Conservation (phyloP, 768 basidiomycete species). For the Rhodosporidiobolus odoratus region DNA sequence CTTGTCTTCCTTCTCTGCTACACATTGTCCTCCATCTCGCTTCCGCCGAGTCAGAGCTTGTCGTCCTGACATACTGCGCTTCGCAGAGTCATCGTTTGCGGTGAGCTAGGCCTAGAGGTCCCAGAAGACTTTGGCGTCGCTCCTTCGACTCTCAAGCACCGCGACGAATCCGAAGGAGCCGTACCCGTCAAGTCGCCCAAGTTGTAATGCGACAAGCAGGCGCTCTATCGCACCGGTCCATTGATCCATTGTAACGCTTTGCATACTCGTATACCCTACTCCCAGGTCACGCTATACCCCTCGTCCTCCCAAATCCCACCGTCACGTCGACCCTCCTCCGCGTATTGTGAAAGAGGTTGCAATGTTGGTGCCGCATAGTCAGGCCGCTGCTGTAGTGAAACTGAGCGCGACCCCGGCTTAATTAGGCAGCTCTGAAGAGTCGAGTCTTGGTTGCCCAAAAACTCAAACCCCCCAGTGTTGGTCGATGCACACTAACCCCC, state of each 20-base stretch:
- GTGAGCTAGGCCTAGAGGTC: constrained; percentile 29
- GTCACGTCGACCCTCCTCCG: neutral
- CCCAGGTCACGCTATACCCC: neutral
- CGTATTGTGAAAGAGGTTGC: neutral
- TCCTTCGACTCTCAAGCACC: constrained; percentile 33
- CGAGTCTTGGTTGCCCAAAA: neutral
- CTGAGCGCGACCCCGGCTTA: neutral
- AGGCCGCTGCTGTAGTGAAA: neutral
- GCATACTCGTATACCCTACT: too few relatives aligned
- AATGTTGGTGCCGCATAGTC: neutral
- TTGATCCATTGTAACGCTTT: too few relatives aligned
- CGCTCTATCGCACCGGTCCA: too few relatives aligned
- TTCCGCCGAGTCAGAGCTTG: neutral
- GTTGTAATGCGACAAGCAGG: constrained; percentile 11
- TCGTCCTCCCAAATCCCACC: neutral
- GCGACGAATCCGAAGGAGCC: constrained; percentile 2
- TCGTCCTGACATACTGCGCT: neutral
- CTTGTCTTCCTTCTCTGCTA: neutral
- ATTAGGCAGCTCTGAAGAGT: neutral
- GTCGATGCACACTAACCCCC: neutral
- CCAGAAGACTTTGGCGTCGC: constrained; percentile 40
- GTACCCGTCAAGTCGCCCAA: constrained; percentile 6
- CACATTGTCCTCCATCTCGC: neutral
- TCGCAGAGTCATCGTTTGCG: constrained; percentile 26
- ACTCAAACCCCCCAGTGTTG: neutral